These are phyloP conservation scores for Penicillium polonicum DNA, from an alignment of 2,329 filamentous ascomycete species.

Conservation along the genomic window DNA sequence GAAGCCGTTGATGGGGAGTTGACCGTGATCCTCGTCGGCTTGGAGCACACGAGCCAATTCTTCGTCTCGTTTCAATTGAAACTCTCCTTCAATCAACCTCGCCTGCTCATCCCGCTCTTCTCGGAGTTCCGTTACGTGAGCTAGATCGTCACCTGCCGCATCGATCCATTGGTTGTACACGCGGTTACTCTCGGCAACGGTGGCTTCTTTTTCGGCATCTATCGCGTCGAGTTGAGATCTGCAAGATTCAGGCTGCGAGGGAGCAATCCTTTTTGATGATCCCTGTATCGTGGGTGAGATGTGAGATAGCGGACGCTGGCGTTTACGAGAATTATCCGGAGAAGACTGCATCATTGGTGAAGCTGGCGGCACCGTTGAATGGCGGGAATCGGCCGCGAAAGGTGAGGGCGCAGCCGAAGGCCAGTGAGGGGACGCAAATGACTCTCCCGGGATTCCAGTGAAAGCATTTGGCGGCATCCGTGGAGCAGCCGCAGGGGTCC, in stretches of 20 bases:
- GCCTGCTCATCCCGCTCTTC: constrained; percentile 28
- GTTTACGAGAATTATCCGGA: constrained; percentile 16
- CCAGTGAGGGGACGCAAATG: constrained; percentile 11
- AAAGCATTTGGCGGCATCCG: neutral
- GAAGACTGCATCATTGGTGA: neutral
- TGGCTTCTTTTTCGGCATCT: constrained; percentile 2
- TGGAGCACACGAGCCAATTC: constrained; percentile 41
- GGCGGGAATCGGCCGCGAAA: constrained; percentile 7
- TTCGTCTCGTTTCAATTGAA: constrained; percentile 31
- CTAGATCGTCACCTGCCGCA: neutral
- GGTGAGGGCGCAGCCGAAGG: constrained; percentile 21
- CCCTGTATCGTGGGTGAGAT: constrained; percentile 5
- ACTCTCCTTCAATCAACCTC: constrained; percentile 9
- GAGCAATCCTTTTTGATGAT: constrained; percentile 16
- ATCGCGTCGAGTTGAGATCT: constrained; percentile 10
- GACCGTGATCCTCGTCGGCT: constrained; percentile 20
- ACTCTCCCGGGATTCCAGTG: neutral
- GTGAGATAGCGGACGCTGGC: constrained; percentile 18
- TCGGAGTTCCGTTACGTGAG: constrained; percentile 23
- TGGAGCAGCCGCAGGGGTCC: neutral
- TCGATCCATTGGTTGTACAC: constrained; percentile 11
- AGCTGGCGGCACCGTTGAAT: neutral
- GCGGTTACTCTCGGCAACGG: constrained; percentile 3
- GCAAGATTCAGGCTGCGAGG: constrained; percentile 4
- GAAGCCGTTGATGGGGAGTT: neutral